Percentiles rank a stretch among this genome's conserved stretches.
Conservation (phyloP, 2,329 filamentous ascomycete species). For the Exophiala mesophila region DNA sequence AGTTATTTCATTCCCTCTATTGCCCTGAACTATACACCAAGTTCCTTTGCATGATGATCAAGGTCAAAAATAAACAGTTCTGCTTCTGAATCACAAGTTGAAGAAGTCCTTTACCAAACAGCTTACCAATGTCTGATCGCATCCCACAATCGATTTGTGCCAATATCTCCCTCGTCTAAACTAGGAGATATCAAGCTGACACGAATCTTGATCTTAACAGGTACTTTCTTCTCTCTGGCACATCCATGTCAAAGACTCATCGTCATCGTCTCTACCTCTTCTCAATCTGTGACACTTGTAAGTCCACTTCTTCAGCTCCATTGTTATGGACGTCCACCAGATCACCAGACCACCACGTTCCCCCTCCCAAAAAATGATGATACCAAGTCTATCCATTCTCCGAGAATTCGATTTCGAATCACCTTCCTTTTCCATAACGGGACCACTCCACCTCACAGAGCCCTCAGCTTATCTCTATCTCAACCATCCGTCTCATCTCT, state of each 20-base stretch:
- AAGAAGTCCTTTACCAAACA: slow-evolving; percentile 51
- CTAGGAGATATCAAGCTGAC: no score
- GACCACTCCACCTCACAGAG: slow-evolving; percentile 33
- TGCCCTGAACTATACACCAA: no score
- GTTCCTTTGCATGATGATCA: slow-evolving; percentile 42
- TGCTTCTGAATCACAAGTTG: slow-evolving; percentile 55
- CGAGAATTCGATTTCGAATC: slow-evolving; percentile 34
- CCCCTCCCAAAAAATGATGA: slow-evolving; percentile 45
- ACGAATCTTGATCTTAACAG: no score
- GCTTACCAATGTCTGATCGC: slow-evolving; percentile 42
- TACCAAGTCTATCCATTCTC: slow-evolving; percentile 61
- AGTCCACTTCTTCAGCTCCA: no score
- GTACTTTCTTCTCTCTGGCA: no score
- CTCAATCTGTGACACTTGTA: no score
- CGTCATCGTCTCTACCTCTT: no score
- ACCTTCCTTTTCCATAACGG: background rate
- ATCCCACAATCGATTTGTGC: background rate
- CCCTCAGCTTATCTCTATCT: slow-evolving; percentile 15
- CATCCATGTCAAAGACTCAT: no score
- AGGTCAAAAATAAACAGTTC: slow-evolving; percentile 50
- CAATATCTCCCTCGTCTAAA: no score
- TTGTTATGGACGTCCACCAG: no score
- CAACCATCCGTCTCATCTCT: no score
- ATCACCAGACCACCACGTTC: slow-evolving; percentile 41
- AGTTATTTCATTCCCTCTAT: no score